Evolutionary conservation across 2,329 filamentous ascomycete species (phyloP).

Genomic region (Exophiala sp.): DNA sequence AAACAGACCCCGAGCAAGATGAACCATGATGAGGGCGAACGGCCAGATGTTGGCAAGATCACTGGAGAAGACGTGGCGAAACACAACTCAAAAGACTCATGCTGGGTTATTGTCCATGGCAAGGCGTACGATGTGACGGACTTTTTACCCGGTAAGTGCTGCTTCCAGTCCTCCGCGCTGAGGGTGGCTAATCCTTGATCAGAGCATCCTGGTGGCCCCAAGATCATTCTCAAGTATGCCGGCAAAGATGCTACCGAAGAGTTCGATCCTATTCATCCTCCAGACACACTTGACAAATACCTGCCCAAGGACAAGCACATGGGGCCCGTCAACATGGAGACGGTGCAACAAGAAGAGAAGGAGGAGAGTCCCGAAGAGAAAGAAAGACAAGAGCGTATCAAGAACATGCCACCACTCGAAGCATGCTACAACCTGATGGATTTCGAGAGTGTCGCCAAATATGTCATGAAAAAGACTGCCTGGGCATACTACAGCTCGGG

Average conservation of each 20-base stretch:
- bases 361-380: constrained; percentile 67
- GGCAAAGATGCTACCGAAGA: constrained; percentile 92
- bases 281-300: constrained; percentile 79
- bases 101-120: constrained; percentile 88
- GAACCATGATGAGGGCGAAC: constrained; percentile 24
- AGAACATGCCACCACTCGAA: constrained; percentile 72
- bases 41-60: constrained; percentile 36
- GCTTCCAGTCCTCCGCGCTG: neutral
- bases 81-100: constrained; percentile 78
- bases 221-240: constrained; percentile 95
- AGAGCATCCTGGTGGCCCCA: constrained; percentile 85
- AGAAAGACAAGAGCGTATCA: constrained; percentile 69
- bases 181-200: constrained; percentile 6
- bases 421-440: constrained; percentile 94
- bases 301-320: constrained; percentile 82
- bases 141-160: constrained; percentile 59
- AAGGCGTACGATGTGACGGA: constrained; percentile 88
- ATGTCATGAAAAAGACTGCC: constrained; percentile 90
- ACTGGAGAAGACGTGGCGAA: constrained; percentile 60
- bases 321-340: constrained; percentile 84
- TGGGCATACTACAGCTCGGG: constrained; percentile 98
- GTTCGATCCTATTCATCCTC: constrained; percentile 85
- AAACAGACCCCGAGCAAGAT: constrained; percentile 15
- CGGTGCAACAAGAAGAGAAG: constrained; percentile 39
- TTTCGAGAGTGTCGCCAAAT: constrained; percentile 87